Evolutionary conservation across 2,329 filamentous ascomycete species (phyloP).

Genomic region (Paraconiothyrium brasiliense): DNA sequence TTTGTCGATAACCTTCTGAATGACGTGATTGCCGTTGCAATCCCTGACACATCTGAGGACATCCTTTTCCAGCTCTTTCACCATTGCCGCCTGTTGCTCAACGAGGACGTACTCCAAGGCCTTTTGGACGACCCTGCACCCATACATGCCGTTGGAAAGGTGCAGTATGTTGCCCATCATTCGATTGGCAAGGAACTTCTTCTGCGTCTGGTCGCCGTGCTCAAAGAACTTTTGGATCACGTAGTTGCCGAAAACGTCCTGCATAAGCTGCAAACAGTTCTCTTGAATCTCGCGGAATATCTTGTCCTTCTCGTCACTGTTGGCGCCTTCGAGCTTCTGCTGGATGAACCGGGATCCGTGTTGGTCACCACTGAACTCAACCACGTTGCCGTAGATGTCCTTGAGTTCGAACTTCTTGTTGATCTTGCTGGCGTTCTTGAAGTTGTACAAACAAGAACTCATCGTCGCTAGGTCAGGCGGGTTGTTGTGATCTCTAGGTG

Average conservation of each 20-base stretch:
- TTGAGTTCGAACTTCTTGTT: constrained; percentile 83
- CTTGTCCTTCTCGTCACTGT: constrained; percentile 93
- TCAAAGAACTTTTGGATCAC: constrained; percentile 98
- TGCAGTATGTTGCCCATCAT: constrained; percentile 87
- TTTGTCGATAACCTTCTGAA: constrained; percentile 90
- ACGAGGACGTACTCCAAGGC: constrained; percentile 88
- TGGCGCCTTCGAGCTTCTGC: constrained; percentile 87
- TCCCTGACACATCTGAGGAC: constrained; percentile 83
- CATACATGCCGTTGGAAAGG: constrained; percentile 88
- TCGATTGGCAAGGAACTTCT: constrained; percentile 82
- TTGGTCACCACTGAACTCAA: constrained; percentile 96
- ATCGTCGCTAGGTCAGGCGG: constrained; percentile 67
- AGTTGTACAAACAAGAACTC: constrained; percentile 81
- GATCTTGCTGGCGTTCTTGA: constrained; percentile 76
- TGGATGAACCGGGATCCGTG: constrained; percentile 97
- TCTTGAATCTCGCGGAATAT: constrained; percentile 87
- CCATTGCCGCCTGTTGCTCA: constrained; percentile 87
- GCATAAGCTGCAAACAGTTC: constrained; percentile 89
- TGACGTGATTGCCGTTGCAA: constrained; percentile 94
- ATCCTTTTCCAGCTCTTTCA: constrained; percentile 81
- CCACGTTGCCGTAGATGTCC: constrained; percentile 86
- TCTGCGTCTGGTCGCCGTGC: constrained; percentile 92
- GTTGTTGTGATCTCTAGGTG: constrained; percentile 59
- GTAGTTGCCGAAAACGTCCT: constrained; percentile 97
- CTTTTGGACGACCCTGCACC: constrained; percentile 95